A percentile compares a stretch with the other conserved stretches of the same genome.
phyloP scores from a whole-genome alignment of 495 filamentous ascomycete species.

The Tuber calosporum region DNA sequence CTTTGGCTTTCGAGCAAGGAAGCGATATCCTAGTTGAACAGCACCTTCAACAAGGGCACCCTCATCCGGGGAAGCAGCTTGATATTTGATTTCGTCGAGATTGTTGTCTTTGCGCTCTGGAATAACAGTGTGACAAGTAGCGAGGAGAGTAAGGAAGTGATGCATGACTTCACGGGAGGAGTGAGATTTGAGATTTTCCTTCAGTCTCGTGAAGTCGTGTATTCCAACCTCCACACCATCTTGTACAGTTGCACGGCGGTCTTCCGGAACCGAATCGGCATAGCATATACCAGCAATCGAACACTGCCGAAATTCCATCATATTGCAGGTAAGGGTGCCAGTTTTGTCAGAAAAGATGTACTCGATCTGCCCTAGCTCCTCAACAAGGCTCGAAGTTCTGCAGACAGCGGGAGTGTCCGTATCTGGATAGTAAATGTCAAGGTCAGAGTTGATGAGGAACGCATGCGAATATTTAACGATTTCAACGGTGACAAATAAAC shows the following conservation, averaged over 20 bases:
- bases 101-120: slow-evolving; percentile 75
- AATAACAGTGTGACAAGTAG: slow-evolving; percentile 96
- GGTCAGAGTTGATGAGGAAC: slow-evolving; percentile 91
- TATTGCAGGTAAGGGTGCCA: slow-evolving; percentile 95
- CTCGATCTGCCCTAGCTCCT: slow-evolving; percentile 96
- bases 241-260: slow-evolving; percentile 68
- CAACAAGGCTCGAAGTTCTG: slow-evolving; percentile 89
- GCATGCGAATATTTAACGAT: slow-evolving; percentile 96
- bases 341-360: slow-evolving; percentile 99
- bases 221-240: slow-evolving; percentile 74
- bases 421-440: slow-evolving; percentile 96
- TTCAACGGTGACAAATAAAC: slow-evolving; percentile 92
- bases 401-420: slow-evolving; percentile 94
- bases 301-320: slow-evolving; percentile 97
- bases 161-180: slow-evolving; percentile 64
- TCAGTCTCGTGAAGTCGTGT: slow-evolving; percentile 74
- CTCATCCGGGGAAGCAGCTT: slow-evolving; percentile 96
- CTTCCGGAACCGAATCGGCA: slow-evolving; percentile 85
- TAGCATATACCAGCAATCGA: slow-evolving; percentile 92
- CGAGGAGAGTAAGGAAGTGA: slow-evolving; percentile 78
- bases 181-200: slow-evolving; percentile 66
- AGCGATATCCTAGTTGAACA: slow-evolving; percentile 73
- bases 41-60: slow-evolving; percentile 94
- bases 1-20: slow-evolving; percentile 80
- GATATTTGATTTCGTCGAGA: slow-evolving; percentile 80